Conservation (phyloP, 1,284 basidiomycete species). For the Ustilago esculenta region DNA sequence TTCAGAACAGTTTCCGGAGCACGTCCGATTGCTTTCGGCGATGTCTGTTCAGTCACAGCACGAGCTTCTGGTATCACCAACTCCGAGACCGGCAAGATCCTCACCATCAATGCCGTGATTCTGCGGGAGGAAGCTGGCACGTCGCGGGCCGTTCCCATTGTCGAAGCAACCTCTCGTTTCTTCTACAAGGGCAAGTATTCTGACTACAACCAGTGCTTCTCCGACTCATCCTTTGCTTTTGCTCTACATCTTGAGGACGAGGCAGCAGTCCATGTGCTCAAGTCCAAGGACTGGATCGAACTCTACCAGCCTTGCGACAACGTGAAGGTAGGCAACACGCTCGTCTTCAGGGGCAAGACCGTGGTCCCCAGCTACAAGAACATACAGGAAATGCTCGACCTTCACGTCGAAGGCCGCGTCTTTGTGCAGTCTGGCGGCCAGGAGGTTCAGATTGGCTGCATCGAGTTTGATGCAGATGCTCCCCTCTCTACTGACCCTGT, state of each 20-base stretch:
- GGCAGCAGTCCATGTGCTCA: conserved; percentile 85
- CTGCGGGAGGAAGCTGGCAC: conserved; percentile 66
- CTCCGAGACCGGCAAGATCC: conserved; percentile 83
- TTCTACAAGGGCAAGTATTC: conserved; percentile 92
- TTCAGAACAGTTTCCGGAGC: conserved; percentile 87
- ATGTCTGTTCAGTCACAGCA: conserved; percentile 89
- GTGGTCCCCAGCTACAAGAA: conserved; percentile 92
- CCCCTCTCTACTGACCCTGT: conserved; percentile 80
- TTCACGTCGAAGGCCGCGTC: conserved; percentile 78
- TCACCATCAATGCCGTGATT: conserved; percentile 54
- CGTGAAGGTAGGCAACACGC: conserved; percentile 76
- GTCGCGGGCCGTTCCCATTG: conserved; percentile 85
- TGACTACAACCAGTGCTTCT: conserved; percentile 95
- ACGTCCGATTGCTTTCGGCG: conserved; percentile 81
- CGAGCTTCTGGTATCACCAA: conserved; percentile 89
- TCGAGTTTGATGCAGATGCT: conserved; percentile 56
- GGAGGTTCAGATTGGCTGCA: conserved; percentile 56
- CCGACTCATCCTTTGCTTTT: conserved; percentile 84
- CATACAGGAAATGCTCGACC: conserved; percentile 82
- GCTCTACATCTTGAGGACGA: conserved; percentile 79
- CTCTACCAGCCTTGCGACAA: conserved; percentile 75
- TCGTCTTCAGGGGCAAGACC: conserved; percentile 88
- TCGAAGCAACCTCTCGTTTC: conserved; percentile 94
- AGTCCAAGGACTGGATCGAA: conserved; percentile 97
- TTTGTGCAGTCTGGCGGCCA: conserved; percentile 58